Percentiles rank a stretch among this genome's conserved stretches.
Evolutionary conservation across 306 rosid species (phyloP).

Genomic region (Quercus parvula): DNA sequence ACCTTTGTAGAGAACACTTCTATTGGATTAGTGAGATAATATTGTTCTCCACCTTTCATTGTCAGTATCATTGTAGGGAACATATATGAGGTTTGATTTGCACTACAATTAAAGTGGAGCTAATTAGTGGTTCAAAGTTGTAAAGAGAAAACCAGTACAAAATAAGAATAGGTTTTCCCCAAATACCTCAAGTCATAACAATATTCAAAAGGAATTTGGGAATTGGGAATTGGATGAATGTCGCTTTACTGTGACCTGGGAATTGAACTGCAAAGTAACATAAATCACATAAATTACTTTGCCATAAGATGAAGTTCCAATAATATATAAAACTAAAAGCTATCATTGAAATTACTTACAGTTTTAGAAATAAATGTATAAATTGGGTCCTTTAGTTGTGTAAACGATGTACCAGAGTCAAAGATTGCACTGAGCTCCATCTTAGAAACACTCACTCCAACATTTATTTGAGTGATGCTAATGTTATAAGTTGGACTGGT

Average conservation of each 20-base stretch:
- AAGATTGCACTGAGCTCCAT: slow-evolving; percentile 58
- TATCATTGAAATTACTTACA: slow-evolving; percentile 41
- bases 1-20: slow-evolving; percentile 13
- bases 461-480: slow-evolving; percentile 57
- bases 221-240: slow-evolving; percentile 10
- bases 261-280: slow-evolving; percentile 55
- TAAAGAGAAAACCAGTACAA: neutral
- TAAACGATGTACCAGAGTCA: slow-evolving; percentile 83
- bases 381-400: slow-evolving; percentile 68
- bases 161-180: neutral
- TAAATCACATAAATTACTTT: neutral
- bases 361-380: slow-evolving; percentile 50
- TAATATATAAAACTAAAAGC: neutral
- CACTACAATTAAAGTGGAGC: slow-evolving; percentile 35
- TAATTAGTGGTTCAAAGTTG: slow-evolving; percentile 16
- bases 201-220: slow-evolving; percentile 61
- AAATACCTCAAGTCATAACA: slow-evolving; percentile 61
- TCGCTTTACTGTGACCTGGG: slow-evolving; percentile 29
- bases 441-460: slow-evolving; percentile 41
- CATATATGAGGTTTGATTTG: slow-evolving; percentile 18
- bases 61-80: slow-evolving; percentile 54
- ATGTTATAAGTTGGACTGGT: slow-evolving; percentile 72
- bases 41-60: slow-evolving; percentile 69
- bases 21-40: slow-evolving; percentile 30
- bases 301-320: slow-evolving; percentile 4